Conservation (phyloP, 1,139 yeast genomes). For the Scheffersomyces lignicola region DNA sequence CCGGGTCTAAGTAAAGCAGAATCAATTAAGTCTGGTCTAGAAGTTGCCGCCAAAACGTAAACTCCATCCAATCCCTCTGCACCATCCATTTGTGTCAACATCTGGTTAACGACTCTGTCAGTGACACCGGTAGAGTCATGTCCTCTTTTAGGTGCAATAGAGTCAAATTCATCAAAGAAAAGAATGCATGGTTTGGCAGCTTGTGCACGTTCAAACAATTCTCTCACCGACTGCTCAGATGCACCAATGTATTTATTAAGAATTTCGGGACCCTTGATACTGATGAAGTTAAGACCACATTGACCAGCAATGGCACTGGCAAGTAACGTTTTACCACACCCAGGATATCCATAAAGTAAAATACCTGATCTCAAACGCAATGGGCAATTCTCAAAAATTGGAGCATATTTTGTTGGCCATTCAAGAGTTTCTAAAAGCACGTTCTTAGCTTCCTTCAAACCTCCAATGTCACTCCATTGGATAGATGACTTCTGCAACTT, state of each 20-base stretch:
- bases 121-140: slow-evolving; percentile 98
- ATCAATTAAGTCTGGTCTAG: slow-evolving; percentile 93
- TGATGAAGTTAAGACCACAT: slow-evolving; percentile 90
- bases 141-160: slow-evolving; percentile 97
- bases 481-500: slow-evolving; percentile 76
- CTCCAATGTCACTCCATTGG: slow-evolving; percentile 90
- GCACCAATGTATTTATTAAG: slow-evolving; percentile 97
- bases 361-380: slow-evolving; percentile 86
- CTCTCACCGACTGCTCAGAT: slow-evolving; percentile 92
- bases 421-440: slow-evolving; percentile 83
- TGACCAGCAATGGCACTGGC: slow-evolving; percentile 95
- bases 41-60: slow-evolving; percentile 93
- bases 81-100: slow-evolving; percentile 98
- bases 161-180: slow-evolving; percentile 95
- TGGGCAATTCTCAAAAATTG: slow-evolving; percentile 87
- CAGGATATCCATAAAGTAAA: slow-evolving; percentile 91
- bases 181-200: slow-evolving; percentile 92
- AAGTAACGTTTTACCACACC: slow-evolving; percentile 92
- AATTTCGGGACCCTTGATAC: slow-evolving; percentile 95
- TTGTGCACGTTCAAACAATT: slow-evolving; percentile 89
- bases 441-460: slow-evolving; percentile 72
- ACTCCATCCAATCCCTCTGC: slow-evolving; percentile 98
- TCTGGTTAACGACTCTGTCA: slow-evolving; percentile 94
- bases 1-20: slow-evolving; percentile 95
- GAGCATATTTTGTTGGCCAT: slow-evolving; percentile 97